Conservation (phyloP, 768 basidiomycete genomes). For the Trichaptum fuscoviolaceum region DNA sequence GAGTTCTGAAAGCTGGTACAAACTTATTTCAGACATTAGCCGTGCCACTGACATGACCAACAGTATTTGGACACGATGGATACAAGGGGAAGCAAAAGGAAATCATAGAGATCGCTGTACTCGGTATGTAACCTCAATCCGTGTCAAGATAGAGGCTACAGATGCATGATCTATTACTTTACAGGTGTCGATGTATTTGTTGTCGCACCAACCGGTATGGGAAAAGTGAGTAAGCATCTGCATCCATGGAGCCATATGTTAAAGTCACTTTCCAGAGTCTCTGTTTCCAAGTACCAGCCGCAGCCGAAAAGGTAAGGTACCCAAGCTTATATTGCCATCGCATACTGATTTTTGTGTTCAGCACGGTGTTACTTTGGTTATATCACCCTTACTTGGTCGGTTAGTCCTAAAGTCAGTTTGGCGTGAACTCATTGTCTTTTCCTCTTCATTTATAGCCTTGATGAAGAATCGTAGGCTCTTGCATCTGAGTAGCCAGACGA, state of each 20-base stretch:
- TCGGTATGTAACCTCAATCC: slow-evolving; percentile 34
- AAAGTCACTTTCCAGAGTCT: slow-evolving; percentile 46
- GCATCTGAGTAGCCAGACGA: background rate
- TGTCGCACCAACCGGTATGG: slow-evolving; percentile 85
- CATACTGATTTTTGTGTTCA: slow-evolving; percentile 19
- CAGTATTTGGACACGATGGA: slow-evolving; percentile 63
- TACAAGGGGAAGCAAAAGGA: slow-evolving; percentile 79
- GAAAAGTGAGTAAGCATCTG: slow-evolving; percentile 48
- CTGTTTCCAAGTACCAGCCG: slow-evolving; percentile 81
- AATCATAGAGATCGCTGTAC: slow-evolving; percentile 65
- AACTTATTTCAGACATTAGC: background rate
- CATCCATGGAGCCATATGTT: background rate
- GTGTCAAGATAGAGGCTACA: background rate
- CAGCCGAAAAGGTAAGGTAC: slow-evolving; percentile 48
- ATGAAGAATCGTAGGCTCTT: slow-evolving; percentile 73
- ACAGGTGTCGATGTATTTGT: slow-evolving; percentile 71
- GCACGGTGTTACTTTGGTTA: slow-evolving; percentile 68
- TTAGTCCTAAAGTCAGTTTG: background rate
- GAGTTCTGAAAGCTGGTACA: background rate
- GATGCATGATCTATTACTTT: too few relatives aligned
- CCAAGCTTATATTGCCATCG: background rate
- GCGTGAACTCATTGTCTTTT: background rate
- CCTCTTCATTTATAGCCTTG: slow-evolving; percentile 41
- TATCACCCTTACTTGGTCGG: slow-evolving; percentile 73
- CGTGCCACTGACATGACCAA: background rate